phyloP scores from a whole-genome alignment of 768 basidiomycete species.

The Cystobasidium onofrii region DNA sequence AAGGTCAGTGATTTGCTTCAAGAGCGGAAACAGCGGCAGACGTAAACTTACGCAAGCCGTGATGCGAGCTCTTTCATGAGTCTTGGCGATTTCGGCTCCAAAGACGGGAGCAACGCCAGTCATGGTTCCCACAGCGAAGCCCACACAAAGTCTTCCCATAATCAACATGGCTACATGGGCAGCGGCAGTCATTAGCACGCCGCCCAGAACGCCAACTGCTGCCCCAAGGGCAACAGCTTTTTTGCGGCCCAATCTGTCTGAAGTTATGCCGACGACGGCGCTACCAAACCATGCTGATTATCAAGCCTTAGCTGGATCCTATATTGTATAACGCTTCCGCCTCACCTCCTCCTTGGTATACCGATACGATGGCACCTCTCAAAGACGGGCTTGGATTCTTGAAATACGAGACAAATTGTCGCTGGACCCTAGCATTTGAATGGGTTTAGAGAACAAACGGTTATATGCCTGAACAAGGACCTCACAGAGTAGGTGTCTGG shows the following conservation, averaged over 20 bases:
- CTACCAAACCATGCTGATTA: constrained; percentile 21
- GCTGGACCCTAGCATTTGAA: not conserved
- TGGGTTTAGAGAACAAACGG: not conserved
- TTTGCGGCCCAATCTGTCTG: not conserved
- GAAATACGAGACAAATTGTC: not conserved
- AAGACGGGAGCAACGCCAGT: constrained; percentile 22
- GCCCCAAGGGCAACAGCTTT: constrained; percentile 1
- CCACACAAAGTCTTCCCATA: constrained; percentile 16
- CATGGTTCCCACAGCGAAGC: constrained; percentile 21
- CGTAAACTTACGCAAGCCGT: not conserved
- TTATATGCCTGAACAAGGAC: not conserved
- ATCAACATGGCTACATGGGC: constrained; percentile 25
- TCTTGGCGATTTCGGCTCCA: constrained; percentile 23
- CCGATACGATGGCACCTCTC: constrained; percentile 19
- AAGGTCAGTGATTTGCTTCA: not conserved
- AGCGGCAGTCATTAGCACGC: constrained; percentile 14
- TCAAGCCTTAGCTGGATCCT: too few species aligned
- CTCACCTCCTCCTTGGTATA: constrained; percentile 28
- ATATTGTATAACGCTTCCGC: not conserved
- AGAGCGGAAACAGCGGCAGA: too few species aligned
- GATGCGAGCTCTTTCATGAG: constrained; percentile 13
- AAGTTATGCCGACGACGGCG: constrained; percentile 8
- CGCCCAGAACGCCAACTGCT: not conserved
- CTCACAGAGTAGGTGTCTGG: constrained; percentile 3
- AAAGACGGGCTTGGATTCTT: not conserved